Conservation (phyloP, 768 basidiomycete genomes). For the Strobilomyces dryophilus region DNA sequence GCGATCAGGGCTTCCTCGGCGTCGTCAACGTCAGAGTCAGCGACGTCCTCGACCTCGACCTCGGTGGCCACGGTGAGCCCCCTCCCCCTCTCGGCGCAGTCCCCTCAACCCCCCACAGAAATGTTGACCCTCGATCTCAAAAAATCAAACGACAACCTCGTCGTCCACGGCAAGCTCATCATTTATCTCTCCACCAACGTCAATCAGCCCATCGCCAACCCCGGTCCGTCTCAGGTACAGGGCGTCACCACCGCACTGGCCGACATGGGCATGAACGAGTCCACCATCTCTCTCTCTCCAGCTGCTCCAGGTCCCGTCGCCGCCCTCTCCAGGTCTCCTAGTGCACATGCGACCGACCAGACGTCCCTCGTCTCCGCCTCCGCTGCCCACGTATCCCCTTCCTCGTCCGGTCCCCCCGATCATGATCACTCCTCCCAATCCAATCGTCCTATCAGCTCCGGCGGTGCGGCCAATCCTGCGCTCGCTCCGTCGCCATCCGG, state of each 20-base stretch:
- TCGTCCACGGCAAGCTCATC: slow-evolving; percentile 97
- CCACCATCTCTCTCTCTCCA: slow-evolving; percentile 56
- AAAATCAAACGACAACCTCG: slow-evolving; percentile 98
- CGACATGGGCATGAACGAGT: slow-evolving; percentile 57
- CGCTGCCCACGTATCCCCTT: slow-evolving; percentile 27
- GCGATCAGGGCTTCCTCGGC: slow-evolving; percentile 96
- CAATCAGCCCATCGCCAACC: slow-evolving; percentile 77
- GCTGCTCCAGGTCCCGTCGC: slow-evolving; percentile 30
- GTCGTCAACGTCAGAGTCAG: slow-evolving; percentile 94
- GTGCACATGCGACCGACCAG: slow-evolving; percentile 60
- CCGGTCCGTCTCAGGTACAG: slow-evolving; percentile 70
- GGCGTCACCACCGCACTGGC: slow-evolving; percentile 56
- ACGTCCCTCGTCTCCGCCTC: slow-evolving; percentile 41
- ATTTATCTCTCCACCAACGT: slow-evolving; percentile 94
- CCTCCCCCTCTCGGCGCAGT: not conserved
- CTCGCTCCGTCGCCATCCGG: slow-evolving; percentile 35
- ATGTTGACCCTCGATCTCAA: slow-evolving; percentile 96
- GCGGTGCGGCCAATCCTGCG: slow-evolving; percentile 21
- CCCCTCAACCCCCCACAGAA: slow-evolving; percentile 45
- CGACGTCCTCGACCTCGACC: slow-evolving; percentile 86
- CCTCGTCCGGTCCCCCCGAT: slow-evolving; percentile 28
- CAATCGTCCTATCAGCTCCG: slow-evolving; percentile 36
- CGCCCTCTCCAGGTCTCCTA: slow-evolving; percentile 57
- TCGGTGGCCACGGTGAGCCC: slow-evolving; percentile 86
- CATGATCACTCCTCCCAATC: slow-evolving; percentile 26